Evolutionary conservation across 2,329 filamentous ascomycete genomes (phyloP).

Genomic region (Pezicula radicicola): DNA sequence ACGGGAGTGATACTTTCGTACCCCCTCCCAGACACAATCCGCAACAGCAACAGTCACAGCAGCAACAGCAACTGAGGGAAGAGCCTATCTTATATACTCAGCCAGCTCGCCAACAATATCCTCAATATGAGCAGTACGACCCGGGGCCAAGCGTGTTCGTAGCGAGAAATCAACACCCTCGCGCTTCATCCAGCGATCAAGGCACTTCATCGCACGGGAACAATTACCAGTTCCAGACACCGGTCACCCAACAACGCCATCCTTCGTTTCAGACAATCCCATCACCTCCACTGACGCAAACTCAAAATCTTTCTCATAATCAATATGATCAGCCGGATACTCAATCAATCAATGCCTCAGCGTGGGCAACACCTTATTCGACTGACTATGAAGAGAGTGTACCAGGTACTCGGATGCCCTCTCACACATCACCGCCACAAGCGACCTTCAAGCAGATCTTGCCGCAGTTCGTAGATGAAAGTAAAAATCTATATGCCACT

Average conservation of each 20-base stretch:
- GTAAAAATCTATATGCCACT: neutral
- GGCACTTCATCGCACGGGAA: neutral
- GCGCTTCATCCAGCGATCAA: neutral
- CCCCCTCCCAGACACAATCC: neutral
- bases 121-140: neutral
- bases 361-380: no score
- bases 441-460: neutral
- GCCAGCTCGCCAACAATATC: neutral
- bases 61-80: neutral
- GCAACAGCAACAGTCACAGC: neutral
- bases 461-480: neutral
- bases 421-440: neutral
- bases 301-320: no score
- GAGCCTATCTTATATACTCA: neutral
- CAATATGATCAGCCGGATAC: no score
- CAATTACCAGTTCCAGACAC: conserved; percentile 1
- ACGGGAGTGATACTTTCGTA: neutral
- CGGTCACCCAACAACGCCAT: neutral
- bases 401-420: no score
- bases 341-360: no score
- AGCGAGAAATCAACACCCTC: neutral
- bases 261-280: neutral
- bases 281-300: neutral
- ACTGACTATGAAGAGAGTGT: no score
- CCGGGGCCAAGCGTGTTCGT: neutral